These are phyloP conservation scores for Podospora tetraspora DNA, from an alignment of 495 filamentous ascomycete genomes.

Conservation along the genomic window DNA sequence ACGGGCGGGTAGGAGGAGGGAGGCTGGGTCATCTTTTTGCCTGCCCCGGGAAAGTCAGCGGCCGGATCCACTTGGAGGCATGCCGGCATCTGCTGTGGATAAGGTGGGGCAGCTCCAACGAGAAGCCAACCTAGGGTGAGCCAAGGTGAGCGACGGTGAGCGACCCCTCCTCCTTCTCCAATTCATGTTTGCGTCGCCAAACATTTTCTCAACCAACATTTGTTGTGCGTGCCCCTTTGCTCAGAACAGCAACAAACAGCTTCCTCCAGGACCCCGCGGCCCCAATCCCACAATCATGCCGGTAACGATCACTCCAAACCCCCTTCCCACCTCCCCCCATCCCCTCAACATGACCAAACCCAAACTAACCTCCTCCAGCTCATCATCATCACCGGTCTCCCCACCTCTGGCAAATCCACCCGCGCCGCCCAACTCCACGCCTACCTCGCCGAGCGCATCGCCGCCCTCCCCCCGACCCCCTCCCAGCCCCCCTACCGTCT, in stretches of 20 bases:
- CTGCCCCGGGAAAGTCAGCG: not conserved
- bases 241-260: not conserved
- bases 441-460: slow-evolving; percentile 57
- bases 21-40: not conserved
- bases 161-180: not conserved
- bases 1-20: not conserved
- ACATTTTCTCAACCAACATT: not conserved
- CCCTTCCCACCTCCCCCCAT: not conserved
- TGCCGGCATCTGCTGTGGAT: not conserved
- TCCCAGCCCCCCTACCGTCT: slow-evolving; percentile 48
- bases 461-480: slow-evolving; percentile 17
- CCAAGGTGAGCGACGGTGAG: not conserved
- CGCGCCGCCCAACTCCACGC: slow-evolving; percentile 72
- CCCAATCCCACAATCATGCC: slow-evolving; percentile 13
- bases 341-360: too few relatives aligned
- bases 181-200: not conserved
- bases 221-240: not conserved
- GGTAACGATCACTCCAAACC: not conserved
- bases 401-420: slow-evolving; percentile 86
- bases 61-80: not conserved
- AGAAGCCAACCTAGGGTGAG: not conserved
- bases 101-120: not conserved
- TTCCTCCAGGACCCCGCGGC: not conserved
- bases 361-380: slow-evolving; percentile 50
- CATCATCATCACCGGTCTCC: slow-evolving; percentile 87